These are phyloP conservation scores for Telopea speciosissima DNA, from an alignment of 177 flowering plant species.

Conservation along the genomic window DNA sequence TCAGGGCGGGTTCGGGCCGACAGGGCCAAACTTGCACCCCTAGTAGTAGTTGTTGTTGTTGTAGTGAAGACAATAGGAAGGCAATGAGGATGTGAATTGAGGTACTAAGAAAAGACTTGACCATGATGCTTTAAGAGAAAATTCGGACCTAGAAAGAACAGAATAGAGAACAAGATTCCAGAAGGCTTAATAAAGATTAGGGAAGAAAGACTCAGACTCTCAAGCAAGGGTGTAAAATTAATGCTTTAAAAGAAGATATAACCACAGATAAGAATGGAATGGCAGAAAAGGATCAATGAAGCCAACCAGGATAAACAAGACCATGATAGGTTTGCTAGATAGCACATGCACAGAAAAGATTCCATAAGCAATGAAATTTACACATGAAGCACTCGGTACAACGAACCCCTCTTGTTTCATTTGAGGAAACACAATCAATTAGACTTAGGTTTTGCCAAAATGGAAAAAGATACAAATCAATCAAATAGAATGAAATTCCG, in stretches of 20 bases:
- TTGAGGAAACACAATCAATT: not conserved
- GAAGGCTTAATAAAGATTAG: no score
- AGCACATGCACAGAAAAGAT: not conserved
- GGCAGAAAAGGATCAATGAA: not conserved
- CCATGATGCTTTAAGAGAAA: no score
- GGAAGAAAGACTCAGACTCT: no score
- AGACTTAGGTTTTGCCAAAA: not conserved
- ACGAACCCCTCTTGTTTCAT: not conserved
- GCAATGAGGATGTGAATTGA: no score
- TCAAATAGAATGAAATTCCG: constrained; percentile 1
- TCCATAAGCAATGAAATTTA: not conserved
- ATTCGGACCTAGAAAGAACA: no score
- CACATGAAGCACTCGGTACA: not conserved
- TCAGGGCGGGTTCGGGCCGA: no score
- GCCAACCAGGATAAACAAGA: not conserved
- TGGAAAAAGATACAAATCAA: not conserved
- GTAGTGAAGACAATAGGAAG: not conserved
- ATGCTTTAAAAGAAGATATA: not conserved
- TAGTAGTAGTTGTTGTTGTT: no score
- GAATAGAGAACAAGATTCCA: no score
- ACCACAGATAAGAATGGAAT: not conserved
- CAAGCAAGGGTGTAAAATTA: no score
- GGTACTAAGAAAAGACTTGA: no score
- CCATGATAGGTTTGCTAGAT: not conserved
- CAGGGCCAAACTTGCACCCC: no score